Base-by-base conservation (phyloP, 495 filamentous ascomycete species). In the Astrothelium subdiscretum region DNA sequence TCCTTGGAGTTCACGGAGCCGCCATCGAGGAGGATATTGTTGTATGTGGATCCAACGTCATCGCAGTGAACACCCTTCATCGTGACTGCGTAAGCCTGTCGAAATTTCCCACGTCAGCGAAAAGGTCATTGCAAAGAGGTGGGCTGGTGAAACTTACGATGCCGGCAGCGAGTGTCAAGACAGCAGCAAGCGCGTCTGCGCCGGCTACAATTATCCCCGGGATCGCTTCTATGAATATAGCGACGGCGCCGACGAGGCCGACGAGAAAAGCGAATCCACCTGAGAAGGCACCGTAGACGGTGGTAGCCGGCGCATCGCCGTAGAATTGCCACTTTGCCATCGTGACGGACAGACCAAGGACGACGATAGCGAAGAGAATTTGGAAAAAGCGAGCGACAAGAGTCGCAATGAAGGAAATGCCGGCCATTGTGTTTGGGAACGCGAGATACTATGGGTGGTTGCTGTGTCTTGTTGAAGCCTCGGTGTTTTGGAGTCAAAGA, bases 301-400 rank as follows among this genome's bases (percentile, higher is more conserved):
- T 66, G n/a, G 60, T 63, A 10, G 60, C 60, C 29, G 64, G 64
- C 31, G 42, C 60, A 26, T 31, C 32, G 40, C 57, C 54, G 44
- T 59, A 52, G 26, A 11, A 1, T 32, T 66, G 64, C 64, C 64
- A 66, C 52, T 60, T 35, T 26, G 59, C 43, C 18, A 61, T 61
- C 2, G 26, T 59, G 60, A 60, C 57, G 40, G 64, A 66, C 35
- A 66, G 38, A 26, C 54, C 60, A 38, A 66, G 60, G 32, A 66
- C 24, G 63, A 69, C 32, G 68, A 69, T 43, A 68, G 66, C 20
- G 63, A 65, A 58, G 51, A 65, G 20, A 57, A 66, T 40, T 44
- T 57, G 48, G 60, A 63, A 15, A 64, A 68, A 27, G 57, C 63
- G n/a, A 66, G 63, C 32, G 70, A 70, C 57, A 15, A 35, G 5